Percentiles rank a stretch among this genome's conserved stretches.
Evolutionary conservation across 176 grass and related monocot genomes (phyloP).

Genomic region (Juncus inflexus): DNA sequence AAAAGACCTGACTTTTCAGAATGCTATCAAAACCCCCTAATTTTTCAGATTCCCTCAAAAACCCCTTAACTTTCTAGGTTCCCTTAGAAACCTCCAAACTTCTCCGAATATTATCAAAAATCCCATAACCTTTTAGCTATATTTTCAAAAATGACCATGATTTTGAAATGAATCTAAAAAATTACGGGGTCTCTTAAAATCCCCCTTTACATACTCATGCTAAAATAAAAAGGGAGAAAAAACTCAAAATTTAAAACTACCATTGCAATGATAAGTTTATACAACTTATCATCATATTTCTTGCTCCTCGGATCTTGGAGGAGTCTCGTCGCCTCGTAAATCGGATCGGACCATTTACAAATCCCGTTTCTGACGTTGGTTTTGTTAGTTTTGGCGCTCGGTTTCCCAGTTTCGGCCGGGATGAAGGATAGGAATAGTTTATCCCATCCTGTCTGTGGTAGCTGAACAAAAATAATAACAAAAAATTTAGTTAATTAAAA

Average conservation of each 20-base stretch:
- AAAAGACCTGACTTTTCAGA: neutral
- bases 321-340: slow-evolving; percentile 95
- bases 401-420: slow-evolving; percentile 71
- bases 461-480: slow-evolving; percentile 45
- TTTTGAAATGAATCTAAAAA: too few species aligned
- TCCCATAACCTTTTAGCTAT: too few species aligned
- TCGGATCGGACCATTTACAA: slow-evolving; percentile 97
- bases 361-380: slow-evolving; percentile 83
- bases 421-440: slow-evolving; percentile 95
- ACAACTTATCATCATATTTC: slow-evolving; percentile 88
- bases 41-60: neutral
- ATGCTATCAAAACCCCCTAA: neutral
- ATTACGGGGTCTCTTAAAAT: too few species aligned
- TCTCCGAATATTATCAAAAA: too few species aligned
- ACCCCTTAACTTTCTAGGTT: neutral
- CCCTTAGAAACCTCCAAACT: too few species aligned
- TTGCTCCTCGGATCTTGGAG: slow-evolving; percentile 84
- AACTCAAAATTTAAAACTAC: slow-evolving; percentile 38
- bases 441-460: slow-evolving; percentile 94
- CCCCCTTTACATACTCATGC: neutral
- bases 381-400: slow-evolving; percentile 94
- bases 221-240: slow-evolving; percentile 11
- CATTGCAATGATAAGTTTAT: slow-evolving; percentile 92
- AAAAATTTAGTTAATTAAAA: too few species aligned
- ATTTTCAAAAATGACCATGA: too few species aligned